Evolutionary conservation across 805 yeast species (phyloP), one percentile per base, ranked within the genome.

Genomic region (Yueomyces sinensis): DNA sequence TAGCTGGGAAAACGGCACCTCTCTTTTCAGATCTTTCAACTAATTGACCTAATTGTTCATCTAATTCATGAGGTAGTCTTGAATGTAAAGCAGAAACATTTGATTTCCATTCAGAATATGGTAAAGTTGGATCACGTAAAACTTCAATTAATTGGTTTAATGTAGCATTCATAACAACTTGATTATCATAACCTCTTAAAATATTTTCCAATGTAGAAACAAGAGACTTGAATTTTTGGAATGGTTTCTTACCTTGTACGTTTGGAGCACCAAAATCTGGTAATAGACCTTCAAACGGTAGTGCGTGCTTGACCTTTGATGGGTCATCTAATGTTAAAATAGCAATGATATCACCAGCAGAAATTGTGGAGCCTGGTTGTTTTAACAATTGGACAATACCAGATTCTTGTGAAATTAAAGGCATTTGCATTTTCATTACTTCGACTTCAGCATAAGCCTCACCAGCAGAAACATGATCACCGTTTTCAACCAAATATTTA

Each of bases 361-460:
- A 74, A 39, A 91, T 80, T 19, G 94, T 84, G n/a, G 97, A 80
- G 35, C 99, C 99, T 9, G 98, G 97, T 65, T 91, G 98, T 61
- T 91, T 89, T 55, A 91, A 75, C 30, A 86, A 65, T 64, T 89
- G 96, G 35, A 87, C 82, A 38, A 72, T 67, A 70, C 99, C 99
- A 50, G 82, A 80, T 59, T 89, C 98, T 59, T 77, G 83, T 16
- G 96, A 89, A 52, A 87, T 65, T 50, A 91, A 70, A 33, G 98
- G 96, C 96, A 91, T 91, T 62, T 87, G 86, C 98, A 91, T 91
- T 63, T 91, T 91, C 99, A 91, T 91, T 46, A 91, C 98, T 65
- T 91, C 99, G 38, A 91, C 95, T 65, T 91, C 98, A 29, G 98
- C 98, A 53, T 74, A 93, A 31, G 96, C 77, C 63, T 89, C 94